A percentile compares a stretch with the other conserved stretches of the same genome.
These are phyloP conservation scores for Dryadomyces sulphureus DNA, from an alignment of 2,329 filamentous ascomycete genomes.

Conservation along the genomic window DNA sequence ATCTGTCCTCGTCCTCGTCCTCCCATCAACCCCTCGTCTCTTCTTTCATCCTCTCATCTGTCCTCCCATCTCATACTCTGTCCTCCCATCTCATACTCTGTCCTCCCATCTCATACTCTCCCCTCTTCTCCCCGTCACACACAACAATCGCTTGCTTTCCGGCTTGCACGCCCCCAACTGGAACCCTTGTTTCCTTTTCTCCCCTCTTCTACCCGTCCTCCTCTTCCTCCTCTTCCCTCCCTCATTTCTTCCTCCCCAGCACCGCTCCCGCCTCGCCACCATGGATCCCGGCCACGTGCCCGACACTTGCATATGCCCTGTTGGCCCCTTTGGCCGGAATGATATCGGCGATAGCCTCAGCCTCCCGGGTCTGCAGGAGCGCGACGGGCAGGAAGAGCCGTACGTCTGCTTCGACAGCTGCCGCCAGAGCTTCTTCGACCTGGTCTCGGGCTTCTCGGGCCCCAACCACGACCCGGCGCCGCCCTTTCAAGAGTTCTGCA, in stretches of 20 bases:
- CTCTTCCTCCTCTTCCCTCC: neutral
- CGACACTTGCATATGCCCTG: constrained; percentile 11
- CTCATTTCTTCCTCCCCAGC: neutral
- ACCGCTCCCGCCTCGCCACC: neutral
- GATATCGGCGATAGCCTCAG: neutral
- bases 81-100: neutral
- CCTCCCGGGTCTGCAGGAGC: too few species aligned
- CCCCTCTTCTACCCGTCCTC: neutral
- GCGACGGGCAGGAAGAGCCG: constrained; percentile 7
- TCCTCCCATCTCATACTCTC: too few species aligned
- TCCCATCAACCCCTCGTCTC: too few species aligned
- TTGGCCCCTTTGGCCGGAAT: neutral
- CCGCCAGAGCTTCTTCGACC: constrained; percentile 6
- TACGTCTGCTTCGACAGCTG: constrained; percentile 8
- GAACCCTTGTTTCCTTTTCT: neutral
- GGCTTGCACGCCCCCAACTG: too few species aligned
- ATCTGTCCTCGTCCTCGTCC: neutral
- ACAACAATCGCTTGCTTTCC: neutral
- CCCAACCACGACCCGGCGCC: too few species aligned
- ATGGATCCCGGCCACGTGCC: constrained; percentile 6
- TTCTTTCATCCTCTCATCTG: neutral
- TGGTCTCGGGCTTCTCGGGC: neutral
- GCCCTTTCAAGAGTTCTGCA: constrained; percentile 2
- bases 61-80: too few species aligned
- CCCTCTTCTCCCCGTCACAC: neutral